Evolutionary conservation across 1,284 basidiomycete genomes (phyloP), one percentile per base, ranked within the genome.

Genomic region (Pseudozyma pruni): DNA sequence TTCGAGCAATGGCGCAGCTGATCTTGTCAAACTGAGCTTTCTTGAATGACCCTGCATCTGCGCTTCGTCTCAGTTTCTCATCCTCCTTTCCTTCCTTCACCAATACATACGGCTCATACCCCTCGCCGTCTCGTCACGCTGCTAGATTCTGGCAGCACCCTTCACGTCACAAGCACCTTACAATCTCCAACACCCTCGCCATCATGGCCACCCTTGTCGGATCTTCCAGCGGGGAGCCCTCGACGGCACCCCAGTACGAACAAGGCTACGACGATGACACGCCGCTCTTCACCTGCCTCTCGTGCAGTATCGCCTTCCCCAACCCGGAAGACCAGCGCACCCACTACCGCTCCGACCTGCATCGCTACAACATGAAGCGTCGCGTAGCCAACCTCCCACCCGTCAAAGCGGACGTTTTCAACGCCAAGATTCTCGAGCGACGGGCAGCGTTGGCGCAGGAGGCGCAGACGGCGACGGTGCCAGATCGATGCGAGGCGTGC

Each of bases 281-380:
- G 11, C 72, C 69, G 5, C 72, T 81, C 38, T 81, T 72, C 84
- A 95, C 95, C 51, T 99, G 95, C 77, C 86, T 96, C 19, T 92
- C 93, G 72, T 99, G 95, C 84, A 87, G 89, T 7, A 91, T 98
- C 77, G 94, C 92, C 1, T 98, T 97, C 83, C 84, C 87, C 47
- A 88, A 89, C 22, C 89, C 93, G 10, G 89, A 90, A 48, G 91
- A 93, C 51, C 96, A 98, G 84, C 87, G 96, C 64, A 85, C 86
- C 0, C 96, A 99, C 83, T 98, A 96, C 83, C 89, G 89, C 72
- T 93, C 93, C 33, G 96, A 99, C 83, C 90, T 92, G 83, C 96
- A 98, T 84, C 87, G 94, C 49, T 99, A 98, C 85, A 99, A 99
- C 83, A 94, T 97, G 90, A 97, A 97, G 49, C 90, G 96, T 69